Conservation (phyloP, 1,284 basidiomycete genomes). For the Cutaneotrichosporon spelunceum region DNA sequence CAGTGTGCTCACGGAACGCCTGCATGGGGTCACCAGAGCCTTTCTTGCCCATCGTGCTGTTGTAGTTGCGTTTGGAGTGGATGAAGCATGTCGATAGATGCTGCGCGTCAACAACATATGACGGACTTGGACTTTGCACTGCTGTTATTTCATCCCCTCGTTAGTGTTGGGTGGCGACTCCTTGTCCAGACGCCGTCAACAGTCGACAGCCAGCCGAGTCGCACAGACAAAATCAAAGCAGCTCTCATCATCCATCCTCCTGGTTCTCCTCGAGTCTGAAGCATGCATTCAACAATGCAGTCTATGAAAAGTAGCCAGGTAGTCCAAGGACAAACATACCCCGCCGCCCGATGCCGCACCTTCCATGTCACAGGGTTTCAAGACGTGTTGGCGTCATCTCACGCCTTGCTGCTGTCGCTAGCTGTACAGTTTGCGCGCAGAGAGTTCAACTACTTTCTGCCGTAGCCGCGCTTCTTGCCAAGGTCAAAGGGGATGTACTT, state of each 20-base stretch:
- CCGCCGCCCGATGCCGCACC: not conserved
- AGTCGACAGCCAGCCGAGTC: not conserved
- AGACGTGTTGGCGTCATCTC: not conserved
- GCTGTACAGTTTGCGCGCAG: not conserved
- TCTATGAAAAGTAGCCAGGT: not conserved
- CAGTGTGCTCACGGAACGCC: slow-evolving; percentile 60
- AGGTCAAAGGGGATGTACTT: slow-evolving; percentile 61
- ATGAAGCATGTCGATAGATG: not conserved
- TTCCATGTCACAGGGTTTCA: not conserved
- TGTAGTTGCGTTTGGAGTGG: not conserved
- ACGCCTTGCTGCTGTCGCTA: not conserved
- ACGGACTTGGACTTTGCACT: not conserved
- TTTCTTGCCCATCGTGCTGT: slow-evolving; percentile 44
- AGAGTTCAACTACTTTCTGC: slow-evolving; percentile 39
- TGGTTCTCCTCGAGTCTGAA: not conserved
- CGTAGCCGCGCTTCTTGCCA: slow-evolving; percentile 48
- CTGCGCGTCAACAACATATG: not conserved
- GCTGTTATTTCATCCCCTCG: not conserved
- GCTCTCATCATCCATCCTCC: not conserved
- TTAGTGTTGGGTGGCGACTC: not conserved
- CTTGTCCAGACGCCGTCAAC: not conserved
- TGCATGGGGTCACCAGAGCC: slow-evolving; percentile 73
- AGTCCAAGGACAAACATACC: not conserved
- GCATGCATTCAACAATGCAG: slow-evolving; percentile 1
- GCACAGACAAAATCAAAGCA: not conserved